A percentile compares a stretch with the other conserved stretches of the same genome.
Conservation (phyloP, 2,329 filamentous ascomycete genomes). For the Bretziella fagacearum region DNA sequence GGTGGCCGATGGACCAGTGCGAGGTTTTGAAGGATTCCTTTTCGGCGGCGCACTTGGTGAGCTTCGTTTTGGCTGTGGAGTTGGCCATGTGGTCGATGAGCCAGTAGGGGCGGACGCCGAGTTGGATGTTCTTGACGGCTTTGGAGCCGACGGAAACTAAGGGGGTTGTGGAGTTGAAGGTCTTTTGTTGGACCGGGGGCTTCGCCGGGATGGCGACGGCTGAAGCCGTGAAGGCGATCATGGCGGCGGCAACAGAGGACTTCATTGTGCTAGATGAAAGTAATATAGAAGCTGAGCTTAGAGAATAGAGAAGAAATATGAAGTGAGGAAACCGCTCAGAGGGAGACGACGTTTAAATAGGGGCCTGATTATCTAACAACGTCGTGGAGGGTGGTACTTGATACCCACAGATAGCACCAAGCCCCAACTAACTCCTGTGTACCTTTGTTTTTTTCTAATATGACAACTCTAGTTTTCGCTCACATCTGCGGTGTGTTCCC, state of each 20-base stretch:
- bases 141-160: conserved; percentile 8
- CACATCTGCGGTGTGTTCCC: no score
- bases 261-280: conserved; percentile 1
- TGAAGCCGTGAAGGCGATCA: conserved; percentile 6
- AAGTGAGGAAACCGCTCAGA: no score
- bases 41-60: conserved; percentile 39
- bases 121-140: conserved; percentile 33
- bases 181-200: background rate
- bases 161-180: background rate
- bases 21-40: conserved; percentile 32
- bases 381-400: no score
- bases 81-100: conserved; percentile 45
- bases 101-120: conserved; percentile 48
- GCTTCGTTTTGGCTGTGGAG: conserved; percentile 39
- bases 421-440: no score
- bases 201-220: conserved; percentile 3
- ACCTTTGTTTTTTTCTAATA: no score
- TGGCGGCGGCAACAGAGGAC: background rate
- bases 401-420: no score
- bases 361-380: no score
- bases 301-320: background rate
- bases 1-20: conserved; percentile 43
- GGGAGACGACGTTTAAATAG: no score
- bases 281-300: background rate
- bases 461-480: no score